Percentiles rank a stretch among this genome's conserved stretches.
Conservation (phyloP, 768 basidiomycete genomes). For the Tephrocybe sp. region DNA sequence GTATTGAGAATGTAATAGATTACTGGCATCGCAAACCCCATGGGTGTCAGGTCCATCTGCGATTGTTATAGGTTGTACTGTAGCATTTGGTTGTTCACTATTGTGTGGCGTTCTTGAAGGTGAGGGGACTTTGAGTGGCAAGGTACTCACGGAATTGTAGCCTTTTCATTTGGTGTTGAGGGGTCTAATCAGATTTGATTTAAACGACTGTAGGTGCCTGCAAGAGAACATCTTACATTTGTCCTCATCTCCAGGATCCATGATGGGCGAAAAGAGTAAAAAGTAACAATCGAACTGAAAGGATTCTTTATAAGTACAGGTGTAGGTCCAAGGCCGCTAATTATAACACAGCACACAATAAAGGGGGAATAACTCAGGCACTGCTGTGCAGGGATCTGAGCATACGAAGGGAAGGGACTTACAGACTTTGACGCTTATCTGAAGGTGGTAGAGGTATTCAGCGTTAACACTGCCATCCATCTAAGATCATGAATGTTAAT, state of each 20-base stretch:
- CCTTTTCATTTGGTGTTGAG: conserved; percentile 14
- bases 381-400: not conserved
- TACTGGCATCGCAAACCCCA: conserved; percentile 7
- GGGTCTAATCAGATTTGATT: conserved; percentile 12
- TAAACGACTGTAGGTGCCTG: not conserved
- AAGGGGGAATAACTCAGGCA: not conserved
- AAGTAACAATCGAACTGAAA: not conserved
- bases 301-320: not conserved
- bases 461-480: not conserved
- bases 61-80: conserved; percentile 11
- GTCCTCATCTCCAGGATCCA: conserved; percentile 10
- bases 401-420: too few relatives aligned
- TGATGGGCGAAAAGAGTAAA: conserved; percentile 1
- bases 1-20: not conserved
- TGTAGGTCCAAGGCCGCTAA: not conserved
- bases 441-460: not conserved
- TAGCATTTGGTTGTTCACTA: conserved; percentile 6
- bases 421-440: not conserved
- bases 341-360: not conserved
- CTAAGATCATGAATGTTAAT: not conserved
- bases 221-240: conserved; percentile 6
- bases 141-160: conserved; percentile 11
- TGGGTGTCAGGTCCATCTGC: conserved; percentile 9
- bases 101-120: not conserved
- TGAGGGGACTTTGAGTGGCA: not conserved